Base-by-base conservation (phyloP, 768 basidiomycete species). In the Ephemerocybe angulata region DNA sequence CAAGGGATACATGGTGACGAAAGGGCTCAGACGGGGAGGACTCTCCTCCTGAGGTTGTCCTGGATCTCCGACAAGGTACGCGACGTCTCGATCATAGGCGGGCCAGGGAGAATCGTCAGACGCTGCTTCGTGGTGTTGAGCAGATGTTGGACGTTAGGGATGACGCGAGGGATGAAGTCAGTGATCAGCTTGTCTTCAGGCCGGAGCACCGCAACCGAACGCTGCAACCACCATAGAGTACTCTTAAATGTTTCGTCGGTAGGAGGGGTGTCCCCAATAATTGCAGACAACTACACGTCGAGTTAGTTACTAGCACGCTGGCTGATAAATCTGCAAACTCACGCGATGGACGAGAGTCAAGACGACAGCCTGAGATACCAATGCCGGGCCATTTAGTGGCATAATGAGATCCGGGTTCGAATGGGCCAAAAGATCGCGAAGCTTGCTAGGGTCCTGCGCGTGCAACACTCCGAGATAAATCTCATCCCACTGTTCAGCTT, bases 201-300 rank as follows among this genome's bases (percentile, higher is more conserved):
- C 64, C 87, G 87, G 59, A 93, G 78, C 29, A 85, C 76, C 13
- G 80, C 74, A 6, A 88, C 76, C 33, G 87, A 78, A 53, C 90
- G 85, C 65, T 92, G 88, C 60, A 93, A 72, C 90, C 90, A 93
- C 90, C 91, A 92, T 54, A 93, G 72, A 6, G 87, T 82, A 13
- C 80, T 82, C 71, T 91, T 91, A 79, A 91, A 92, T 4, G 80
- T 70, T 62, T 93, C 91, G 57, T 93, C 90, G 46, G 79, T 77
- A 10, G 90, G 88, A 5, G 87, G 80, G 2, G 81, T 84, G 65
- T 92, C 89, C 38, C 86, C 85, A 42, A 92, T 80, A 55, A 87
- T 79, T 27, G 82, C 78, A 55, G 90, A 83, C 29, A 93, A 78
- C 89, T 92, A 67, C 2, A 55, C 15, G 17, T 55, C 37, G 48